These are phyloP conservation scores for Saprolegnia diclina DNA, from an alignment of 352 stramenopile species.

Conservation along the genomic window DNA sequence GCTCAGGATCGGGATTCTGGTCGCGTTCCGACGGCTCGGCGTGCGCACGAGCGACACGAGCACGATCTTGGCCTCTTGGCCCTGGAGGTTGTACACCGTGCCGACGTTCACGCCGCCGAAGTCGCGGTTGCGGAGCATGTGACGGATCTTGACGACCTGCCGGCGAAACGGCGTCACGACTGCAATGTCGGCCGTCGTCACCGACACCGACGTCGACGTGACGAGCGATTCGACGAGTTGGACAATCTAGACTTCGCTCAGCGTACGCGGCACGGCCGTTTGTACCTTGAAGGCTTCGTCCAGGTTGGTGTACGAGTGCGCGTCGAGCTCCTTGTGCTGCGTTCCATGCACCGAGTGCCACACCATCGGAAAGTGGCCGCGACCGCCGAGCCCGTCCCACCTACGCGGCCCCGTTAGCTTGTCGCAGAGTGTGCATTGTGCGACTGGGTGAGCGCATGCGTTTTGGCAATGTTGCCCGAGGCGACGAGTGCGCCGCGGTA, in stretches of 20 bases:
- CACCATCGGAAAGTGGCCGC: conserved; percentile 38
- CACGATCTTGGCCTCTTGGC: conserved; percentile 53
- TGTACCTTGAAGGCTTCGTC: conserved; percentile 48
- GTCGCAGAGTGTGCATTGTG: neutral
- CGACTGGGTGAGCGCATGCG: conserved; percentile 28
- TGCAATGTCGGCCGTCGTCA: conserved; percentile 45
- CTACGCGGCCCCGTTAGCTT: neutral
- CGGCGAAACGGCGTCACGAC: conserved; percentile 46
- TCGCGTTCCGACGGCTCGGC: conserved; percentile 15
- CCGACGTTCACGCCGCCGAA: conserved; percentile 28
- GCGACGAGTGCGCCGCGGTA: conserved; percentile 43
- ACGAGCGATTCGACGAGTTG: conserved; percentile 35
- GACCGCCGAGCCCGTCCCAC: conserved; percentile 54
- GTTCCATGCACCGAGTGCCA: conserved; percentile 42
- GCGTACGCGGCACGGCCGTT: too few species aligned
- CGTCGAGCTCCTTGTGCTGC: conserved; percentile 41
- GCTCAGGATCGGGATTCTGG: conserved; percentile 46
- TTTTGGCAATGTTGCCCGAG: conserved; percentile 34
- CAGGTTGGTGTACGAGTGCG: conserved; percentile 64
- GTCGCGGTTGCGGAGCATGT: conserved; percentile 44
- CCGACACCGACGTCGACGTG: neutral
- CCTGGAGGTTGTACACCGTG: conserved; percentile 70
- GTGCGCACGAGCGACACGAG: conserved; percentile 52
- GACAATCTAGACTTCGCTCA: neutral
- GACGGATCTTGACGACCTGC: conserved; percentile 31